phyloP scores from a whole-genome alignment of 768 basidiomycete species.

The Collybia sp. region DNA sequence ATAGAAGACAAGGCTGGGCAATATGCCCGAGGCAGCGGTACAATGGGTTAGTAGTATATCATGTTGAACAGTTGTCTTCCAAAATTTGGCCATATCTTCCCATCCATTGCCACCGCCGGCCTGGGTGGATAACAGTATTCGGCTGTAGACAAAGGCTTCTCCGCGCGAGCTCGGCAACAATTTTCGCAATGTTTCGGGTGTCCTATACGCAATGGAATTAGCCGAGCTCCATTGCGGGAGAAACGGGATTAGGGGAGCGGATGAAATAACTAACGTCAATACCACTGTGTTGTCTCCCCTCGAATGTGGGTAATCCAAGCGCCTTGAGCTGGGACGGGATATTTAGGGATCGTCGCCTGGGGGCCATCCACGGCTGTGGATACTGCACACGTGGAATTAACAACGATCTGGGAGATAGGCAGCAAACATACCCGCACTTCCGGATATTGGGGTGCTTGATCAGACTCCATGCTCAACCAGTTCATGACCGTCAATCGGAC shows the following conservation, averaged over 20 bases:
- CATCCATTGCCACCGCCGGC: constrained; percentile 84
- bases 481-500: constrained; percentile 56
- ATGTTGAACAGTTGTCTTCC: constrained; percentile 29
- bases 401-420: constrained; percentile 4
- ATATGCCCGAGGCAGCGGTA: background rate
- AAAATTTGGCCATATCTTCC: constrained; percentile 67
- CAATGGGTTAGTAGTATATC: background rate
- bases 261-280: constrained; percentile 67
- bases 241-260: constrained; percentile 10
- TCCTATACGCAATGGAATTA: constrained; percentile 48
- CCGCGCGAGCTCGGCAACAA: constrained; percentile 73
- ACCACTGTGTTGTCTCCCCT: constrained; percentile 84
- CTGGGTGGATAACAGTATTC: constrained; percentile 65
- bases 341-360: constrained; percentile 43
- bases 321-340: constrained; percentile 70
- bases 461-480: constrained; percentile 30
- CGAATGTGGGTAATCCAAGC: constrained; percentile 71
- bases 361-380: constrained; percentile 18
- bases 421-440: constrained; percentile 13
- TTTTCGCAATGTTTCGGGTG: constrained; percentile 81
- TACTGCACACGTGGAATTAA: background rate
- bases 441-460: constrained; percentile 11
- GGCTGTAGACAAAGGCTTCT: constrained; percentile 65
- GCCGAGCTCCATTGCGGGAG: constrained; percentile 8
- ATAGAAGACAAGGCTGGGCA: constrained; percentile 9